phyloP scores from a whole-genome alignment of 1,139 yeast species.

The Kazachstania sp. region DNA sequence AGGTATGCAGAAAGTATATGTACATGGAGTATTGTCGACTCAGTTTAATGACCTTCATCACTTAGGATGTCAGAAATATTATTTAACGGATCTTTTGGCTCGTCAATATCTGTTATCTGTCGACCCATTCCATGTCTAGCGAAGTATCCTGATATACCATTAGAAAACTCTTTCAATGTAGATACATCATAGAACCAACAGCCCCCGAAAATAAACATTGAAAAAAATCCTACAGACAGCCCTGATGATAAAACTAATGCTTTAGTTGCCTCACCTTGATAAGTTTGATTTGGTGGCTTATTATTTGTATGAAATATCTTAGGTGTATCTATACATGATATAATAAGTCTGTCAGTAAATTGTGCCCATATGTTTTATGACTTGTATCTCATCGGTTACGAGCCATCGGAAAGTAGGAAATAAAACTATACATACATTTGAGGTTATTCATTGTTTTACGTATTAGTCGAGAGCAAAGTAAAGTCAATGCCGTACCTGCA shows the following conservation, averaged over 20 bases:
- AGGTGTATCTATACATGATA: slow-evolving; percentile 42
- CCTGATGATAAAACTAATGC: slow-evolving; percentile 81
- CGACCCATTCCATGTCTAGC: slow-evolving; percentile 18
- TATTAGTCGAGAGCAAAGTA: slow-evolving; percentile 66
- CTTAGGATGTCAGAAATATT: not conserved
- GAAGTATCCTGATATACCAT: slow-evolving; percentile 44
- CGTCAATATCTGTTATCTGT: not conserved
- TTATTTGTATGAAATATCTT: slow-evolving; percentile 77
- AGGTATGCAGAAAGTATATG: not conserved
- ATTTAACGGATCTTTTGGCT: not conserved
- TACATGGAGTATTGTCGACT: not conserved
- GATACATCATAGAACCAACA: slow-evolving; percentile 77
- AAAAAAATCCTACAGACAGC: slow-evolving; percentile 61
- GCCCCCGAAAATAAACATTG: slow-evolving; percentile 65
- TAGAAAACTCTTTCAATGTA: slow-evolving; percentile 60
- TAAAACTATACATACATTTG: slow-evolving; percentile 41
- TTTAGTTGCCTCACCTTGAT: slow-evolving; percentile 74
- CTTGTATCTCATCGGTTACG: not conserved
- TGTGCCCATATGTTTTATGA: not conserved
- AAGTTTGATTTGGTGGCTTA: slow-evolving; percentile 72
- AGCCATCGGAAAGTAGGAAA: not conserved
- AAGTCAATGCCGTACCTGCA: slow-evolving; percentile 63
- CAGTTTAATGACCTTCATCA: not conserved
- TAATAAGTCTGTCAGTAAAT: not conserved
- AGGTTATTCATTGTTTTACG: slow-evolving; percentile 66